Evolutionary conservation across 2,329 filamentous ascomycete genomes (phyloP), one percentile per base, ranked within the genome.

Genomic region (Ceratocystis huliohia): DNA sequence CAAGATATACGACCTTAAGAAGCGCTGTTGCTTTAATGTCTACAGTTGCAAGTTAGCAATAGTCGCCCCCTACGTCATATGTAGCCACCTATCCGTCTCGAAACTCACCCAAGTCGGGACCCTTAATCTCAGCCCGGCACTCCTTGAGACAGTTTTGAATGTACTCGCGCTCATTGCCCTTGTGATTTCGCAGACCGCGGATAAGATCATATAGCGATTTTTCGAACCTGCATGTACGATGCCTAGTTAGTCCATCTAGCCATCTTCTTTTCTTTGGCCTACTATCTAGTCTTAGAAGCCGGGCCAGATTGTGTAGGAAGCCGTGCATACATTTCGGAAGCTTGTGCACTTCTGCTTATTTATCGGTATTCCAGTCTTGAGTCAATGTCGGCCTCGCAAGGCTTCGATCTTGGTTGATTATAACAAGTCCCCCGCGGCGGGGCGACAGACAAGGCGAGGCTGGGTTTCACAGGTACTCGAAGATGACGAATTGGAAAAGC

Each of bases 201-300:
- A 99, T 99, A 81, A 99, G 92, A 84, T 97, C 93, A 78, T 96
- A 96, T 22, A 99, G 84, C 53, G 94, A 96, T 78, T 99, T 99
- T 77, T 99, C 94, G 79, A 99, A 99, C 94, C 92, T 97, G 28
- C 17, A 22, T n/a, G 56, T 33, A 59, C 15, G 22, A 59, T 20
- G 20, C 10, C 48, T 64, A 64, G 46, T 53, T 48, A 56, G 46
- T 25, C 30, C 48, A 22, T 44, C n/a, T 57, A 41, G 37, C 37
- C 63, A 2, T 20, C 33, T 28, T 65, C 33, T 33, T 30, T 33
- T n/a, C n/a, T 5, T 25, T 22, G 20, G 48, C 20, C 15, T 15
- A 6, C 25, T 37, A 30, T 53, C 25, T 22, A 30, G 41, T 25
- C 25, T 15, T 48, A 3, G 0, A 75, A 73, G 73, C 53, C 75